Evolutionary conservation across 768 basidiomycete species (phyloP).

Genomic region (Lentinula detonsa): DNA sequence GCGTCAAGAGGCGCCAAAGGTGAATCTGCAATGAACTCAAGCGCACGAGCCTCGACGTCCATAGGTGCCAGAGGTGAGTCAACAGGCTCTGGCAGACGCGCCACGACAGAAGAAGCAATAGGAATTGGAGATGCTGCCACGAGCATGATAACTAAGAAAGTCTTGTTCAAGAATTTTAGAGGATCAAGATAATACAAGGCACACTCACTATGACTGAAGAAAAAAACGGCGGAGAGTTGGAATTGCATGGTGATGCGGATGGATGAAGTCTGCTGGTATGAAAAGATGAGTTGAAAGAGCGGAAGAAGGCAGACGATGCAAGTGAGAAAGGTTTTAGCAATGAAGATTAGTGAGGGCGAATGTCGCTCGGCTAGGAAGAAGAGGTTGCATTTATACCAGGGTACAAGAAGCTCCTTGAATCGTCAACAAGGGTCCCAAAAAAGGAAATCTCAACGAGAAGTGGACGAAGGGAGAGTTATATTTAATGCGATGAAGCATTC

Average conservation of each 20-base stretch:
- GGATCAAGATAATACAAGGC: not conserved
- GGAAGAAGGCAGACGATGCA: not conserved
- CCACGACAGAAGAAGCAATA: not conserved
- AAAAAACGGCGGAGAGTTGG: not conserved
- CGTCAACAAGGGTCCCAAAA: not conserved
- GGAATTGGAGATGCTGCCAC: not conserved
- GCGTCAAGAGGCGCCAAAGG: too few relatives aligned
- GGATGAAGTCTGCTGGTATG: not conserved
- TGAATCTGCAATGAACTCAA: too few relatives aligned
- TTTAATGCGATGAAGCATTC: not conserved
- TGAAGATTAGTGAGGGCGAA: not conserved
- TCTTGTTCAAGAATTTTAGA: not conserved
- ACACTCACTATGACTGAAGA: not conserved
- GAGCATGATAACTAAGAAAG: not conserved
- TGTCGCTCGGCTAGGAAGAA: not conserved
- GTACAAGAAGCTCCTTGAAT: not conserved
- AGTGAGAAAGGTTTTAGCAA: not conserved
- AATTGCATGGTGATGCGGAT: not conserved
- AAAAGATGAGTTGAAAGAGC: not conserved
- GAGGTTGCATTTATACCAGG: not conserved
- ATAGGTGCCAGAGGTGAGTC: not conserved
- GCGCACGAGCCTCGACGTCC: too few relatives aligned
- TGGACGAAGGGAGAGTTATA: not conserved
- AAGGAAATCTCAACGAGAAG: not conserved
- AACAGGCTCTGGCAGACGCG: conserved; percentile 1